These are phyloP conservation scores for Ophiocordyceps camponoti-saundersi DNA, from an alignment of 2,329 filamentous ascomycete species.

Conservation along the genomic window DNA sequence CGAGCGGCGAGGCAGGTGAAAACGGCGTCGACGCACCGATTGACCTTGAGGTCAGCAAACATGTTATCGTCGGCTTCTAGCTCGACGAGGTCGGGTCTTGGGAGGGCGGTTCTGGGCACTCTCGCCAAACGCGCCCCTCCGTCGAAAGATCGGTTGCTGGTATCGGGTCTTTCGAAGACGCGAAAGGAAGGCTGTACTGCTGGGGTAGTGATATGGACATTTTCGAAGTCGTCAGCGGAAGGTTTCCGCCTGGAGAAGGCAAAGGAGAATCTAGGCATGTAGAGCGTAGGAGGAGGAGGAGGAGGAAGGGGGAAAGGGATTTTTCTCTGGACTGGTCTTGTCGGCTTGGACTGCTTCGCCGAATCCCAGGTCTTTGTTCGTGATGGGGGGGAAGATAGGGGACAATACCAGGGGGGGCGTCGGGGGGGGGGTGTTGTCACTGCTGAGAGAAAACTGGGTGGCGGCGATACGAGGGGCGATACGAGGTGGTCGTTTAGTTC, in stretches of 20 bases:
- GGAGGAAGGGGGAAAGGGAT: background rate
- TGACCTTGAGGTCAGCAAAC: conserved; percentile 36
- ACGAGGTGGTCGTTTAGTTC: conserved; percentile 1
- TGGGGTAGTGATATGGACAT: conserved; percentile 17
- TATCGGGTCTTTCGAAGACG: conserved; percentile 36
- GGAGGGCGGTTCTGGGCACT: conserved; percentile 16
- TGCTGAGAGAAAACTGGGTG: background rate
- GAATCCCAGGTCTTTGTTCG: background rate
- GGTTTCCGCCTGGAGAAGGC: conserved; percentile 43
- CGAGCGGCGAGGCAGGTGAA: conserved; percentile 3
- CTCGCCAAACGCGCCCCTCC: conserved; percentile 26
- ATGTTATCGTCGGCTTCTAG: conserved; percentile 38
- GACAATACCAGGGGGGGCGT: background rate
- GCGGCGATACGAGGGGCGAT: background rate
- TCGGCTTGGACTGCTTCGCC: background rate
- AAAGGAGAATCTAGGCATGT: conserved; percentile 47
- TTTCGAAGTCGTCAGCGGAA: conserved; percentile 35
- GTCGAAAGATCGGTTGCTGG: conserved; percentile 30
- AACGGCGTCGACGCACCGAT: conserved; percentile 29
- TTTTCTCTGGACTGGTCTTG: background rate
- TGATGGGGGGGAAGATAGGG: background rate
- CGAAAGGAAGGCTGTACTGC: conserved; percentile 36
- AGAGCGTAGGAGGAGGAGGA: conserved; percentile 14
- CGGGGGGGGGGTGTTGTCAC: background rate
- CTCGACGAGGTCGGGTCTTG: conserved; percentile 19